Evolutionary conservation across 257 asterid species (phyloP).

Genomic region (Scutellaria minor): DNA sequence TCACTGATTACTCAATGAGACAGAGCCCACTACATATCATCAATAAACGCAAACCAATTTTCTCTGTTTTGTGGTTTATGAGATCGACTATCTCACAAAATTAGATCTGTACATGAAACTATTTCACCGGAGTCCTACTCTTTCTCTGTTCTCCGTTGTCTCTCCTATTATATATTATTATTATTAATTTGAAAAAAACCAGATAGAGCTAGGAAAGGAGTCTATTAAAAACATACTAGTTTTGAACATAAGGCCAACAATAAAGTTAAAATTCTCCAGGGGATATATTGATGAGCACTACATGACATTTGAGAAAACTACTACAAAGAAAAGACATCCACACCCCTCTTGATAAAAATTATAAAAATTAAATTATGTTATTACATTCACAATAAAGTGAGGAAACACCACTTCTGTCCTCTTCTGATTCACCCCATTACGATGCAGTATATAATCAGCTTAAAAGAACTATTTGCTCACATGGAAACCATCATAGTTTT

Average conservation of each 20-base stretch:
- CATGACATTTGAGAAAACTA: constrained; percentile 49
- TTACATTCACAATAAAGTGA: constrained; percentile 46
- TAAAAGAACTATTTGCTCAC: constrained; percentile 46
- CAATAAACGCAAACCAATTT: too few relatives aligned
- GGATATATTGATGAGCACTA: constrained; percentile 52
- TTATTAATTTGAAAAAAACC: background rate
- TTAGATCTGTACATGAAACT: too few relatives aligned
- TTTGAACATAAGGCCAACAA: constrained; percentile 42
- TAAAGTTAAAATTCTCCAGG: constrained; percentile 52
- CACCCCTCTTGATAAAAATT: background rate
- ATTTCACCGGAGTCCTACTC: too few relatives aligned
- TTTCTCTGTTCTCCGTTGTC: too few relatives aligned
- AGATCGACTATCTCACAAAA: too few relatives aligned
- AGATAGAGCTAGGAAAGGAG: constrained; percentile 27
- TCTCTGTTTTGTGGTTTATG: too few relatives aligned
- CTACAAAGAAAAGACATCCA: constrained; percentile 49
- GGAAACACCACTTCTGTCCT: constrained; percentile 43
- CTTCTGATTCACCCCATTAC: constrained; percentile 45
- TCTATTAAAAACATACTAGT: constrained; percentile 14
- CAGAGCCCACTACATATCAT: too few relatives aligned
- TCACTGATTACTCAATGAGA: too few relatives aligned
- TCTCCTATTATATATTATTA: too few relatives aligned
- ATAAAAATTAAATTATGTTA: background rate
- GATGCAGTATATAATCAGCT: constrained; percentile 40
- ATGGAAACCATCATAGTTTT: constrained; percentile 46